These are phyloP conservation scores for Mycena albidolilacea DNA, from an alignment of 768 basidiomycete genomes.

Conservation along the genomic window DNA sequence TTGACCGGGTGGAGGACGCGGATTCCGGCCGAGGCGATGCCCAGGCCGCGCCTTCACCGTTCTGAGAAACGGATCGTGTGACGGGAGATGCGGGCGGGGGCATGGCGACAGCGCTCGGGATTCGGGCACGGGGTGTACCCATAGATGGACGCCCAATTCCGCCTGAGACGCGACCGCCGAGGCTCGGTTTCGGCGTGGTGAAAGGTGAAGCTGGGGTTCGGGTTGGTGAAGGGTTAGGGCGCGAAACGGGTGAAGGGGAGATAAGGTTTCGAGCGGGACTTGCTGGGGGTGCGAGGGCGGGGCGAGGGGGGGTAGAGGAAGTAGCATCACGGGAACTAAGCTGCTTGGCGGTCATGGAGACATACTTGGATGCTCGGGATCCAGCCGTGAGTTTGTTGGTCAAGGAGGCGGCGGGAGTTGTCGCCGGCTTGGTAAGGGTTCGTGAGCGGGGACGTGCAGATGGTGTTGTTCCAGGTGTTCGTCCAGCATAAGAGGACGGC, in stretches of 20 bases:
- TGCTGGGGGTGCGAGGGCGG: conserved; percentile 39
- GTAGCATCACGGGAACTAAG: conserved; percentile 65
- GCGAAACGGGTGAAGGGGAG: conserved; percentile 53
- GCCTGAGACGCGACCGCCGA: conserved; percentile 51
- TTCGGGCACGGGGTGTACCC: conserved; percentile 74
- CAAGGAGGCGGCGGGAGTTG: conserved; percentile 50
- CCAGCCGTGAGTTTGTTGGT: conserved; percentile 78
- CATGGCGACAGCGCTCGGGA: conserved; percentile 85
- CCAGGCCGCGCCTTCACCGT: conserved; percentile 56
- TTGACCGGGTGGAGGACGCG: conserved; percentile 43
- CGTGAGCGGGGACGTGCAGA: conserved; percentile 50
- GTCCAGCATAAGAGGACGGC: conserved; percentile 62
- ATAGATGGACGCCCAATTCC: conserved; percentile 57
- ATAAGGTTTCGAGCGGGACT: conserved; percentile 48
- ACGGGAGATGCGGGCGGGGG: conserved; percentile 83
- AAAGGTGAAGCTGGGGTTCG: conserved; percentile 74
- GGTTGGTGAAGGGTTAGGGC: conserved; percentile 57
- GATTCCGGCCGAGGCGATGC: conserved; percentile 57
- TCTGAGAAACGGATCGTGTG: conserved; percentile 56
- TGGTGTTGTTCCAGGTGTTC: conserved; percentile 57
- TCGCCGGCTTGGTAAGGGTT: conserved; percentile 49
- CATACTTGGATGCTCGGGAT: conserved; percentile 88
- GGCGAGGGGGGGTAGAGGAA: conserved; percentile 50
- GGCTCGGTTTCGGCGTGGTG: conserved; percentile 74
- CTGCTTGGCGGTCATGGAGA: conserved; percentile 88